Base-by-base conservation (phyloP, 345 rosid genomes). In the Gossypium sturtianum region DNA sequence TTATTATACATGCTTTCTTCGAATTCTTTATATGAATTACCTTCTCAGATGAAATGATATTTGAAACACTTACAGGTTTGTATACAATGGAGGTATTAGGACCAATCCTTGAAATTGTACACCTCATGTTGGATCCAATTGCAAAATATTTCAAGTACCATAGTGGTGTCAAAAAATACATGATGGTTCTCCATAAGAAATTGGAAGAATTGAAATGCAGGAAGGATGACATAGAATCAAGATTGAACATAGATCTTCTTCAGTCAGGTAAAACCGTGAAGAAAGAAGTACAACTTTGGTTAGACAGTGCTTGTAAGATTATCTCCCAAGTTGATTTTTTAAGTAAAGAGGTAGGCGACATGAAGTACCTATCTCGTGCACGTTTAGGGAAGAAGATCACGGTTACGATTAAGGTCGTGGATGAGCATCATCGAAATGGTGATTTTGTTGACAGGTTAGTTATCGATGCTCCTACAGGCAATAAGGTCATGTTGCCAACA, bases 271-370 rank as follows among this genome's bases (percentile, higher is more conserved):
- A 60, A 27, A 60, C 65, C 2, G 27, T 60, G 65, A 60, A 60
- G 65, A 60, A 60, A 60, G 65, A 60, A 60, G 65, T 60, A 8
- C 15, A 27, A 27, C 65, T 43, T 44, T 66, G 71, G 71, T 44
- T 66, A 4, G 52, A 49, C 3, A 2, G 29, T 47, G 71, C 47
- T 47, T 6, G 22, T 38, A 38, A 27, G 29, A 11, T 71, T 41
- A 53, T 4, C 41, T 15, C 25, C 10, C 25, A 54, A 71, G 4
- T 19, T 2, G 16, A 11, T 27, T 1, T 22, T 12, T 6, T 71
- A 1, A 13, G 15, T 17, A 48, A 56, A 38, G 49, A 71, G 19
- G 74, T 38, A 54, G 17, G 9, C 19, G 13, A 34, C 1, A 53
- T 6, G 62, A 71, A 19, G 12, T 71, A 2, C 11, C 19, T 71